Conservation (phyloP, 1,284 basidiomycete species). For the Flammula alnicola region DNA sequence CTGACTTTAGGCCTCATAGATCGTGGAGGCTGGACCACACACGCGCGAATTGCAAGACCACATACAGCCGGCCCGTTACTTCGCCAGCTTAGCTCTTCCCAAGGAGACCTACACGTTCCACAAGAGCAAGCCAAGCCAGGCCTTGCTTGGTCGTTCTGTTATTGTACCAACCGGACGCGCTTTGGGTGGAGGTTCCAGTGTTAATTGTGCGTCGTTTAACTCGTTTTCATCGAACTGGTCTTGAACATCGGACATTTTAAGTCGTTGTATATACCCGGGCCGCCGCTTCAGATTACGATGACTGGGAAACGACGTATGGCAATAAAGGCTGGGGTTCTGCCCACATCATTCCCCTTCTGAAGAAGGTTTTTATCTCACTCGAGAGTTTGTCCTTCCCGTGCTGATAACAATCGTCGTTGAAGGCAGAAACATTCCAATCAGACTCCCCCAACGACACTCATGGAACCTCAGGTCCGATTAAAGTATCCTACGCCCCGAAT, state of each 20-base stretch:
- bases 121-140: conserved; percentile 43
- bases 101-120: conserved; percentile 49
- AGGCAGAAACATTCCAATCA: conserved; percentile 58
- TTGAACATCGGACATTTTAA: conserved; percentile 23
- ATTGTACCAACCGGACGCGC: conserved; percentile 50
- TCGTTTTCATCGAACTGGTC: background rate
- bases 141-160: conserved; percentile 47
- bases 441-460: conserved; percentile 43
- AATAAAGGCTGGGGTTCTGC: conserved; percentile 61
- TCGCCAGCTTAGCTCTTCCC: conserved; percentile 42
- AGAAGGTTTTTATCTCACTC: conserved; percentile 42
- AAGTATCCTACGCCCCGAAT: conserved; percentile 46
- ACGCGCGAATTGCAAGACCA: conserved; percentile 48
- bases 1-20: conserved; percentile 13
- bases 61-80: conserved; percentile 54
- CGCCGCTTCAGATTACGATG: conserved; percentile 60
- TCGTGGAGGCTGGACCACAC: conserved; percentile 42
- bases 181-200: conserved; percentile 62
- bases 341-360: conserved; percentile 54
- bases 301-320: conserved; percentile 50
- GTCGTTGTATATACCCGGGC: conserved; percentile 60
- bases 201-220: conserved; percentile 52
- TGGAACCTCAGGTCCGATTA: conserved; percentile 57
- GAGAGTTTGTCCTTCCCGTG: background rate
- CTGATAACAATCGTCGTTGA: no score